Percentiles rank a stretch among this genome's conserved stretches.
Conservation (phyloP, 1,139 yeast genomes). For the Blastobotrys apis region DNA sequence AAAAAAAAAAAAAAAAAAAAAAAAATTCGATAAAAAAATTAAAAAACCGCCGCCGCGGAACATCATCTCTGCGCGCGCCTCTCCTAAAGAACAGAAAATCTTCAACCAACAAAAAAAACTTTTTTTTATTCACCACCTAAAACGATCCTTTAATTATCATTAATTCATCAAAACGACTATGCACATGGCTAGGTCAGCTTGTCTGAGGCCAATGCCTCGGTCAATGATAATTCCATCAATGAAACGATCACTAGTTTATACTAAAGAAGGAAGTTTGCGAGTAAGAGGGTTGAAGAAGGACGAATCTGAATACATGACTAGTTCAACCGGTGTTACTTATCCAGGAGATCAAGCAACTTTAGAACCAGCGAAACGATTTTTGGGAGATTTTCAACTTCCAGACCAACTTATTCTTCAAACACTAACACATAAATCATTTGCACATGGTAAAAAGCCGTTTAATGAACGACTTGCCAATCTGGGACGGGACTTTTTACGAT, state of each 20-base stretch:
- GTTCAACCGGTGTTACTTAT: conserved; percentile 57
- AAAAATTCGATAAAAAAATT: no score
- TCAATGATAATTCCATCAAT: not conserved
- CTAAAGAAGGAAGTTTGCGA: conserved; percentile 53
- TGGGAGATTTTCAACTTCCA: conserved; percentile 45
- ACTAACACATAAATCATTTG: conserved; percentile 89
- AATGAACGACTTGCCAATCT: conserved; percentile 76
- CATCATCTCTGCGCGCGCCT: no score
- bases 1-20: not conserved
- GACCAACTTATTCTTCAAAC: conserved; percentile 61
- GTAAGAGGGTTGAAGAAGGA: conserved; percentile 73
- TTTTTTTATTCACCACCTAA: not conserved
- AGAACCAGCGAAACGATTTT: conserved; percentile 45
- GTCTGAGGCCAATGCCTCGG: not conserved
- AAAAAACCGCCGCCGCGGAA: no score
- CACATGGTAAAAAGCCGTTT: conserved; percentile 83
- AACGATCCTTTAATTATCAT: not conserved
- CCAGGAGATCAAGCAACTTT: conserved; percentile 51
- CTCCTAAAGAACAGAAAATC: no score
- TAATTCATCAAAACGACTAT: no score
- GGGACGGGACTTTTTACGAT: conserved; percentile 70
- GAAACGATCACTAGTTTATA: conserved; percentile 36
- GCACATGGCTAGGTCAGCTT: no score
- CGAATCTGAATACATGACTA: conserved; percentile 58
- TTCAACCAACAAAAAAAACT: not conserved